A percentile compares a stretch with the other conserved stretches of the same genome.
phyloP scores from a whole-genome alignment of 164 flowering plant genomes.

The Piper longum region DNA sequence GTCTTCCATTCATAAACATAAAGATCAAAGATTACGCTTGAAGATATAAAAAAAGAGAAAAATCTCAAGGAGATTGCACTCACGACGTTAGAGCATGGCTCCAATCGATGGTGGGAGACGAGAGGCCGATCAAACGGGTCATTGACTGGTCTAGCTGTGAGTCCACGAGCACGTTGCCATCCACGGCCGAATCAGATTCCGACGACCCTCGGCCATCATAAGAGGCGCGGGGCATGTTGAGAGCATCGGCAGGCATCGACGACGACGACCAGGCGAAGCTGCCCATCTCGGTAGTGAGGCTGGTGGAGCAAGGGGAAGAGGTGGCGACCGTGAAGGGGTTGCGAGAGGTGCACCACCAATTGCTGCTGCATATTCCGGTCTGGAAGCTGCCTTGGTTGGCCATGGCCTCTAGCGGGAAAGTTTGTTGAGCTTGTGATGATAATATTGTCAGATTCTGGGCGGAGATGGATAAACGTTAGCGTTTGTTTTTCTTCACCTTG shows the following conservation, averaged over 20 bases:
- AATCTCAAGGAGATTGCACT: background rate
- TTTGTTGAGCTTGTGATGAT: no score
- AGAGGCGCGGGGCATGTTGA: background rate
- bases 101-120: slow-evolving; percentile 7
- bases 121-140: slow-evolving; percentile 2
- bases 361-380: slow-evolving; percentile 11
- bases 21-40: background rate
- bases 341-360: slow-evolving; percentile 4
- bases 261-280: slow-evolving; percentile 3
- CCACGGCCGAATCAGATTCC: background rate
- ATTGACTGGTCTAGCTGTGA: slow-evolving; percentile 7
- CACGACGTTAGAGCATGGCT: slow-evolving; percentile 12
- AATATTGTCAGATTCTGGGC: no score
- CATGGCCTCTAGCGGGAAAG: slow-evolving; percentile 3
- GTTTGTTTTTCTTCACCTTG: no score
- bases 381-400: slow-evolving; percentile 7
- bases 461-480: no score
- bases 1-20: background rate
- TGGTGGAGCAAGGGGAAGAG: slow-evolving; percentile 4
- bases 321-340: background rate
- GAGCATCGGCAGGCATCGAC: background rate
- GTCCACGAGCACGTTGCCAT: slow-evolving; percentile 2
- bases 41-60: background rate
- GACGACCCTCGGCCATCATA: slow-evolving; percentile 4
- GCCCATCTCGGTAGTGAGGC: slow-evolving; percentile 2